A percentile compares a stretch with the other conserved stretches of the same genome.
Evolutionary conservation across 371 early-diverging fungal genomes (phyloP).

Genomic region (Thermomucor indicae-seudaticae): DNA sequence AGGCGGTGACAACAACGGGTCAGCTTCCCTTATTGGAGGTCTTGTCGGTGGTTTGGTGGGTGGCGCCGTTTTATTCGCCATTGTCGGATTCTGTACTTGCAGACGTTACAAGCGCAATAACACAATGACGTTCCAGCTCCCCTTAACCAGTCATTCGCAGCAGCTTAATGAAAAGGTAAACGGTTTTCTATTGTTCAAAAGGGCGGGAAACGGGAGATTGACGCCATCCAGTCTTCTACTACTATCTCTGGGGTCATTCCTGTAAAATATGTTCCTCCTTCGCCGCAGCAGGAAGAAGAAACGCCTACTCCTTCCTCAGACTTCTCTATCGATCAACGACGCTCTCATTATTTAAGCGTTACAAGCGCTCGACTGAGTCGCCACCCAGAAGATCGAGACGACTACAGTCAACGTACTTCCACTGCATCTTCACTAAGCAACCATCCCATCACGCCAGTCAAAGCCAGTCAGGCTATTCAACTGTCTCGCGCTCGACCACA

Average conservation of each 20-base stretch:
- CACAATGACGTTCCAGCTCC: slow-evolving; percentile 12
- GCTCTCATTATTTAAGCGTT: slow-evolving; percentile 1
- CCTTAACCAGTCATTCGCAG: background rate
- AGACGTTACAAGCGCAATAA: slow-evolving; percentile 12
- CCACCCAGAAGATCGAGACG: slow-evolving; percentile 15
- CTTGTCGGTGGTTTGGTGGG: slow-evolving; percentile 41
- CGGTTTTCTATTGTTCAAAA: background rate
- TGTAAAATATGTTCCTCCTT: slow-evolving; percentile 41
- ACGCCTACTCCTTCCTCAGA: background rate
- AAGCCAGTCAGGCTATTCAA: slow-evolving; percentile 30
- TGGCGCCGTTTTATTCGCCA: slow-evolving; percentile 22
- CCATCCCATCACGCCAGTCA: slow-evolving; percentile 6
- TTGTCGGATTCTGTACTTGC: slow-evolving; percentile 9
- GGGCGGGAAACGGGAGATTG: background rate
- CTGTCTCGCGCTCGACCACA: slow-evolving; percentile 35
- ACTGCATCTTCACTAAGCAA: slow-evolving; percentile 13
- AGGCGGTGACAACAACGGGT: background rate
- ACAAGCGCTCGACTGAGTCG: background rate
- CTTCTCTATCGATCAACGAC: background rate
- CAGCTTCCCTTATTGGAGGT: slow-evolving; percentile 23
- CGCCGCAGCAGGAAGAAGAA: background rate
- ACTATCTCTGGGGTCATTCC: slow-evolving; percentile 46
- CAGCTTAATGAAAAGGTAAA: background rate
- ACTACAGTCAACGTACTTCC: slow-evolving; percentile 14
- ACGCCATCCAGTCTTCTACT: slow-evolving; percentile 7